Conservation (phyloP, 2,329 filamentous ascomycete genomes). For the Raffaelea ambrosiae region DNA sequence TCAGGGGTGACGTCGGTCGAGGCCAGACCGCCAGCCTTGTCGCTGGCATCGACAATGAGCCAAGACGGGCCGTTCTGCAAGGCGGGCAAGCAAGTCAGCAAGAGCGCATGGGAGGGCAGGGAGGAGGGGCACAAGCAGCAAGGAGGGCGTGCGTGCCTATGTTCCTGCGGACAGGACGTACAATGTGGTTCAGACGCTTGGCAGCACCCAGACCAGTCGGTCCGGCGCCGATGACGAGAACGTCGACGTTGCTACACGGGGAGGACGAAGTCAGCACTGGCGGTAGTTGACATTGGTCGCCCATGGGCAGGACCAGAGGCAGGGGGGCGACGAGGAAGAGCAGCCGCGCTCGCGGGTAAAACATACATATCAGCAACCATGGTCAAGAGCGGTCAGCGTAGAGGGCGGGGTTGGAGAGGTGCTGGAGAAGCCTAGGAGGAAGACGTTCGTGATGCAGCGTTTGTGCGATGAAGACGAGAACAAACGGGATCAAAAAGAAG, state of each 20-base stretch:
- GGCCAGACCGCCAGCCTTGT: constrained; percentile 89
- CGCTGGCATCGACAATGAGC: constrained; percentile 88
- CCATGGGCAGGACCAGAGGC: no score
- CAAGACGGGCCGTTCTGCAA: constrained; percentile 80
- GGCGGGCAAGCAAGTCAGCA: not conserved
- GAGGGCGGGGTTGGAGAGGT: no score
- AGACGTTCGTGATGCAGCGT: no score
- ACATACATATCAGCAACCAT: constrained; percentile 4
- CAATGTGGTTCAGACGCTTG: constrained; percentile 94
- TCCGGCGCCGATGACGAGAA: constrained; percentile 95
- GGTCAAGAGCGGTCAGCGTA: no score
- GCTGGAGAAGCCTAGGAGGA: no score
- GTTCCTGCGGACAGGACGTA: constrained; percentile 35
- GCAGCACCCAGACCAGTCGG: constrained; percentile 96
- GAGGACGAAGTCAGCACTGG: no score
- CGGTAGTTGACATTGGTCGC: not conserved
- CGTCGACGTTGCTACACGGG: constrained; percentile 70
- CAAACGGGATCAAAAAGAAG: no score
- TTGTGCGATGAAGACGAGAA: no score
- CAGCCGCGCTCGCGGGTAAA: not conserved
- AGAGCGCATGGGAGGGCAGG: not conserved
- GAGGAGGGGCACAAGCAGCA: not conserved
- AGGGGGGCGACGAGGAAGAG: no score
- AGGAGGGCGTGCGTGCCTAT: constrained; percentile 18
- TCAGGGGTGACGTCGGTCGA: constrained; percentile 92